Conservation (phyloP, 495 filamentous ascomycete species). For the Chaetomium cochliodes region DNA sequence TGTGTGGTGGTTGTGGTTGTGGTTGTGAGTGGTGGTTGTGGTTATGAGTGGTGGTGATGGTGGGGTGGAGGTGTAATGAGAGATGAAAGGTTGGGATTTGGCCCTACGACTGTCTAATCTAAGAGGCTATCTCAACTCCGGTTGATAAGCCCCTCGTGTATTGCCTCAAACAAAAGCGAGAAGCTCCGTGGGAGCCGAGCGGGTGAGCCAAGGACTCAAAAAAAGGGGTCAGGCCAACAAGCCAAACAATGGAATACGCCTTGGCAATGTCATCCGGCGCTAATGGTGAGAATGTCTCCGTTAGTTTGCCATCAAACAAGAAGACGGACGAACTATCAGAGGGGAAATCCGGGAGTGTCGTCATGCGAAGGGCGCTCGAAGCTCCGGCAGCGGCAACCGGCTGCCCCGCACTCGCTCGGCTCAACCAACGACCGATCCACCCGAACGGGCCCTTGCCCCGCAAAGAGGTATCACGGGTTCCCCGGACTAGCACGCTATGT, state of each 20-base stretch:
- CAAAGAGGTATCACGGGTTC: background rate
- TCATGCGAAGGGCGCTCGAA: background rate
- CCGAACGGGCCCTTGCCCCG: background rate
- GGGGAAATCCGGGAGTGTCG: background rate
- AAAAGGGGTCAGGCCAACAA: background rate
- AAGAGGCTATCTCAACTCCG: no score
- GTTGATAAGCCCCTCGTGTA: no score
- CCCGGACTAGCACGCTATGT: no score
- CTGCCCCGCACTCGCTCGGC: constrained; percentile 12
- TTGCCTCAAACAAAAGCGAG: no score
- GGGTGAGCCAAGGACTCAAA: background rate
- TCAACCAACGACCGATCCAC: constrained; percentile 4
- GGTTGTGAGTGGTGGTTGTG: no score
- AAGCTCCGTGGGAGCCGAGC: background rate
- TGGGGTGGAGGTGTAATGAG: no score
- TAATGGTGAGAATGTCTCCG: constrained; percentile 2
- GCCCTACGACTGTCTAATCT: no score
- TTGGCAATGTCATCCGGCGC: background rate
- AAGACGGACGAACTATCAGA: background rate
- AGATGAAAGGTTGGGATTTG: no score
- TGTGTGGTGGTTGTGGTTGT: background rate
- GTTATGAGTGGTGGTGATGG: no score
- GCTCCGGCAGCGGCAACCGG: constrained; percentile 1
- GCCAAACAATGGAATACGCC: background rate
- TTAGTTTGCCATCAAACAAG: background rate